These are phyloP conservation scores for Funneliformis caledonium DNA, from an alignment of 371 early-diverging fungal species.

Conservation along the genomic window DNA sequence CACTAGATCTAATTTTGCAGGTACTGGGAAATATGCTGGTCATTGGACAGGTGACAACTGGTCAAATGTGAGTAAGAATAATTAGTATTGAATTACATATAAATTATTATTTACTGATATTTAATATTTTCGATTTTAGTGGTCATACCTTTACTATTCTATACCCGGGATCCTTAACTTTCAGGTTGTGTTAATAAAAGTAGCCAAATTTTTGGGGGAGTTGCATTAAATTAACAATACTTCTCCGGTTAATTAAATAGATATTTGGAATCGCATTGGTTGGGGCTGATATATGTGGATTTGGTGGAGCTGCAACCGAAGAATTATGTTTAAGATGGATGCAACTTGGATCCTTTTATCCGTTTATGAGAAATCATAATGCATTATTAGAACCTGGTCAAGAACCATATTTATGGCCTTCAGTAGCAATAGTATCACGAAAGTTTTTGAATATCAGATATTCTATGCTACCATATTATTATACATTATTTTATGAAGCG, in stretches of 20 bases:
- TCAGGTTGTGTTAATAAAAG: constrained; percentile 42
- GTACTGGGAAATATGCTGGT: constrained; percentile 65
- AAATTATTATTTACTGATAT: not conserved
- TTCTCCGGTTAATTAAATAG: constrained; percentile 60
- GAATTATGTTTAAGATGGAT: constrained; percentile 72
- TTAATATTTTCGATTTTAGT: constrained; percentile 40
- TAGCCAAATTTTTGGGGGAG: too few relatives aligned
- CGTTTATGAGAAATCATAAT: constrained; percentile 64
- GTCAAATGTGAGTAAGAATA: not conserved
- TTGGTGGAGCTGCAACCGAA: constrained; percentile 59
- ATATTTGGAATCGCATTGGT: constrained; percentile 69
- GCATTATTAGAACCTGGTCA: constrained; percentile 52
- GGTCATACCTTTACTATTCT: constrained; percentile 57
- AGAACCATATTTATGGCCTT: constrained; percentile 62
- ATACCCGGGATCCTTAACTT: constrained; percentile 65
- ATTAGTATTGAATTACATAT: not conserved
- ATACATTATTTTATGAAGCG: constrained; percentile 62
- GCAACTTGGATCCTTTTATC: constrained; percentile 77
- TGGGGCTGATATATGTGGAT: constrained; percentile 77
- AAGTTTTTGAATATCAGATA: constrained; percentile 62
- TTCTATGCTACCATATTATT: constrained; percentile 66
- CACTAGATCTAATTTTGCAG: constrained; percentile 71
- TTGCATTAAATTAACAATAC: constrained; percentile 33
- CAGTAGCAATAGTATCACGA: constrained; percentile 53
- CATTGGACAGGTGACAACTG: constrained; percentile 76